Base-by-base conservation (phyloP, 768 basidiomycete species). In the Tricholoma saponaceum region DNA sequence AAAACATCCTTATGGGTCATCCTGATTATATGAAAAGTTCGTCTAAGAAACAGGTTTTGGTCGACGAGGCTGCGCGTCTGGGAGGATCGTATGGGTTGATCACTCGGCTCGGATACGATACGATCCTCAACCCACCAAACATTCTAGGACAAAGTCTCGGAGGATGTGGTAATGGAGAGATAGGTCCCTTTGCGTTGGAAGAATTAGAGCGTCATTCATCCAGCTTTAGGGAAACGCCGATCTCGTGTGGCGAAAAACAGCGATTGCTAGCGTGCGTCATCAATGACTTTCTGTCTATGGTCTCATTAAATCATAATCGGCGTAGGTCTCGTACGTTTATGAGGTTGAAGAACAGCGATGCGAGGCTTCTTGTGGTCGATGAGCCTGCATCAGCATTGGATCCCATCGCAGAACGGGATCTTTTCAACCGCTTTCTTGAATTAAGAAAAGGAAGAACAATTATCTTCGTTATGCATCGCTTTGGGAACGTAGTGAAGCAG, bases 361-460 rank as follows among this genome's bases (percentile, higher is more conserved):
- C 78, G 22, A 75, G 73, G 30, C 76, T 85, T 14, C 69, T 85
- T n/a, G 74, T 81, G 3, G 74, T 81, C 2, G 85, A 87, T 59
- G 84, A 86, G 63, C 83, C 84, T 0, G 83, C 76, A 32, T 82
- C 83, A 0, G 76, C 81, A 3, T 62, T 86, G 43, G 85, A 86
- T 54, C 77, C 86, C 5, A 67, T 79, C 43, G 79, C 75, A 0
- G 86, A 87, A 63, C 74, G 72, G 12, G 68, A 76, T 0, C 69
- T 85, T 9, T 76, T 84, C 52, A 60, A 73, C 14, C 67, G 70
- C 10, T 65, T 85, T 32, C 67, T 71, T 4, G 60, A 65, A 1
- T 59, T 64, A 22, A 72, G 78, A 5, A 64, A 69, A 10, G 82
- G 79, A 1, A 83, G 79, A 68, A 86, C 83, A 0, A 74, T 81